phyloP scores from a whole-genome alignment of 163 green algal species.

The Volvox carteri region DNA sequence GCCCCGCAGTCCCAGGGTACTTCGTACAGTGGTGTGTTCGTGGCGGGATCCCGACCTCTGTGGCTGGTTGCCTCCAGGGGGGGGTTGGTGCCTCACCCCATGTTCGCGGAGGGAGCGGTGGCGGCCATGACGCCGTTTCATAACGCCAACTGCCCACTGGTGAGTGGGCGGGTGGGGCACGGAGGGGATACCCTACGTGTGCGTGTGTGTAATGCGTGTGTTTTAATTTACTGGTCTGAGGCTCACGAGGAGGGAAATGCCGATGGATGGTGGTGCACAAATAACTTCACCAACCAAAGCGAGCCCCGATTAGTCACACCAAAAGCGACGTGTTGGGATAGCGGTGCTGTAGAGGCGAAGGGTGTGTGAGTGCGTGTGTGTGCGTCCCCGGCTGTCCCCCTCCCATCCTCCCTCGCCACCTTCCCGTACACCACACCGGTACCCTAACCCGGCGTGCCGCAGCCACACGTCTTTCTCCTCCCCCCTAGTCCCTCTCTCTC shows the following conservation, averaged over 20 bases:
- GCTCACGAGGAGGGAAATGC: no score
- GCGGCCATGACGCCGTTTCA: constrained; percentile 90
- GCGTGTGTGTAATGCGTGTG: no score
- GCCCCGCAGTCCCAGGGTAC: constrained; percentile 11
- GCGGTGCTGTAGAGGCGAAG: background rate
- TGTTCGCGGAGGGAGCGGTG: constrained; percentile 65
- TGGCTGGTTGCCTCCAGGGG: constrained; percentile 82
- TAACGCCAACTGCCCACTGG: constrained; percentile 89
- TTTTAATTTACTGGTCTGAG: no score
- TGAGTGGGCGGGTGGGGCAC: background rate
- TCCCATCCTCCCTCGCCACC: background rate
- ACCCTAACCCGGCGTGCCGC: no score
- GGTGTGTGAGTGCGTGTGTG: background rate
- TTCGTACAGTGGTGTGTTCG: constrained; percentile 78
- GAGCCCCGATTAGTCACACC: no score
- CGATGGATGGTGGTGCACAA: no score
- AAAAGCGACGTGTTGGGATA: no score
- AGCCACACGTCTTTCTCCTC: no score
- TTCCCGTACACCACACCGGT: no score
- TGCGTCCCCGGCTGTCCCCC: background rate
- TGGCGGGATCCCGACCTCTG: constrained; percentile 75
- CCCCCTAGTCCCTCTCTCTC: background rate
- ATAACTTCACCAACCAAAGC: no score
- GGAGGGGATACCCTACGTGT: no score
- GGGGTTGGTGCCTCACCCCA: constrained; percentile 73